These are phyloP conservation scores for Cornus controversa DNA, from an alignment of 148 eudicot genomes.

Conservation along the genomic window DNA sequence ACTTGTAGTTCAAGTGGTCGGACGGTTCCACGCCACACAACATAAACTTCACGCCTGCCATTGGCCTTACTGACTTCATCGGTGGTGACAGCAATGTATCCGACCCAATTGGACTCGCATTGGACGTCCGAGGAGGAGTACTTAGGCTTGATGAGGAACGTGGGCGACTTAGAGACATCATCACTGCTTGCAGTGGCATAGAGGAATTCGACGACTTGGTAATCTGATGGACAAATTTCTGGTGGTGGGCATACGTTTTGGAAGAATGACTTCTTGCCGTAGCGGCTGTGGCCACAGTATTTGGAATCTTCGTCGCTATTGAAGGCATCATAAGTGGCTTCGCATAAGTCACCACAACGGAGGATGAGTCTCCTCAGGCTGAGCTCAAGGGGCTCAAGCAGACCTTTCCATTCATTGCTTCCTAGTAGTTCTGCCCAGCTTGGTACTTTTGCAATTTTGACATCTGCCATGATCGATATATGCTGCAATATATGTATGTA, in stretches of 20 bases:
- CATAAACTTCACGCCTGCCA: conserved; percentile 23
- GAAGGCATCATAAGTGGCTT: conserved; percentile 48
- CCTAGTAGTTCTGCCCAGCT: conserved; percentile 36
- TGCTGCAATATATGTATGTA: no score
- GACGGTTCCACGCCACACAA: conserved; percentile 25
- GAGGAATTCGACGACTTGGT: not conserved
- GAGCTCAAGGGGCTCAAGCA: conserved; percentile 49
- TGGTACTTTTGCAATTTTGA: no score
- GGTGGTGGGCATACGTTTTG: conserved; percentile 8
- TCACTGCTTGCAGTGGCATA: conserved; percentile 23
- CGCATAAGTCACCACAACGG: conserved; percentile 70
- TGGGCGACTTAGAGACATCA: conserved; percentile 13
- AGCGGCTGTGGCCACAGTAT: conserved; percentile 23
- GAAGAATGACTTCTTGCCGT: conserved; percentile 19
- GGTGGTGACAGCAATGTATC: conserved; percentile 20
- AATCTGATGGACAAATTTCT: not conserved
- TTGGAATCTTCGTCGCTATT: conserved; percentile 20
- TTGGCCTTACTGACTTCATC: conserved; percentile 4
- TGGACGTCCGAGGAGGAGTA: not conserved
- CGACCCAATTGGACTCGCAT: conserved; percentile 30
- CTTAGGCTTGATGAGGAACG: conserved; percentile 1
- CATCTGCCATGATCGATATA: no score
- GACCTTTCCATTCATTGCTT: conserved; percentile 49
- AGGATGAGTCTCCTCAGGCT: conserved; percentile 50
- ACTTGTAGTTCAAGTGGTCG: not conserved